Evolutionary conservation across 192 early-diverging fungal species (phyloP), one percentile per base, ranked within the genome.

Genomic region (Coemansia sp.): DNA sequence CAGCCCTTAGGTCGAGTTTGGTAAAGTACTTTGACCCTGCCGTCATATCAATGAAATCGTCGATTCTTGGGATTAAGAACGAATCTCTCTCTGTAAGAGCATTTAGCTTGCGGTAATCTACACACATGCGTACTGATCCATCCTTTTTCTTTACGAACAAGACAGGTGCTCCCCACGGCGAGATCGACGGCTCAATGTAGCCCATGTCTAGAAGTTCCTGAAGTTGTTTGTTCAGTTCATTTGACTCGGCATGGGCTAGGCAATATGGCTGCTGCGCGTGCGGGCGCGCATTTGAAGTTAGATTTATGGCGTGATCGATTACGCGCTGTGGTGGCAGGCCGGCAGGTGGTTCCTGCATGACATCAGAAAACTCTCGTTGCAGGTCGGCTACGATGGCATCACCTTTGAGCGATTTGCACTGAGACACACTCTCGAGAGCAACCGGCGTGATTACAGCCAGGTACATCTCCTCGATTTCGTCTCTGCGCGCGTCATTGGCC

Each of bases 31-130:
- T 41, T 1, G 65, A 55, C 0, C 69, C 72, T 15, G 43, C 6
- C 10, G 77, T 34, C 3, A 22, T 6, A 24, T 83, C 71, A 1
- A 81, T 23, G 0, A 64, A 64, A 24, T 85, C 83, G 24, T 67
- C 30, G 30, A 33, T 33, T 3, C 30, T 3, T 33, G 30, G 30
- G 30, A 33, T 33, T 8, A 33, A 8, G 55, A n/a, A 87, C 0
- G 55, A 21, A 49, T 86, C 75, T 17, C 63, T 63, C 0, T 67
- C 64, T 0, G 81, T 84, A 0, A 73, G 22, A n/a, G 21, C 37
- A 37, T 88, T 87, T 0, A 84, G 51, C 0, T 44, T 64, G 0
- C 82, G n/a, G 37, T 87, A 87, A 42, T 87, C 82, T 0, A 85
- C 41, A 37, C 83, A 84, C 27, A 83, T 46, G 0, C 76, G 50